A percentile compares a stretch with the other conserved stretches of the same genome.
phyloP scores from a whole-genome alignment of 768 basidiomycete genomes.

The Russula sp. region DNA sequence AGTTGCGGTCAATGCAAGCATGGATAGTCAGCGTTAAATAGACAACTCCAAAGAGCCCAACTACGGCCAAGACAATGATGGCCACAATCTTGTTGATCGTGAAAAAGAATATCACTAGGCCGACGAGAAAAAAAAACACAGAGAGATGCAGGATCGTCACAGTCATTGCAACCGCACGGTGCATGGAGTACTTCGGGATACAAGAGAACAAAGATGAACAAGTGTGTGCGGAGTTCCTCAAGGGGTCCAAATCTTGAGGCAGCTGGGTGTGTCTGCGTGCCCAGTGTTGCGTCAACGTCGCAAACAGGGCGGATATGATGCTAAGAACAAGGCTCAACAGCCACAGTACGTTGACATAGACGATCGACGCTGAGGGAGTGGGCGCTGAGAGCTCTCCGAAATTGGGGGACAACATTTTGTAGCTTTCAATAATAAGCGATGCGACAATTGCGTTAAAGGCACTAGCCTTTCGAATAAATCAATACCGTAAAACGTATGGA shows the following conservation, averaged over 20 bases:
- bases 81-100: not conserved
- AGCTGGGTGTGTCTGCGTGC: conserved; percentile 5
- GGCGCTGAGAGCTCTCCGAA: not conserved
- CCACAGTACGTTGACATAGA: conserved; percentile 15
- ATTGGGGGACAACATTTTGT: conserved; percentile 12
- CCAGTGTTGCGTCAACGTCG: conserved; percentile 11
- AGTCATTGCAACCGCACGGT: not conserved
- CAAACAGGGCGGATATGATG: conserved; percentile 11
- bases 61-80: not conserved
- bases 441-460: conserved; percentile 22
- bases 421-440: conserved; percentile 20
- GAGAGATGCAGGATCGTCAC: conserved; percentile 25
- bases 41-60: not conserved
- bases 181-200: not conserved
- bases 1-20: not conserved
- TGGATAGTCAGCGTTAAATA: not conserved
- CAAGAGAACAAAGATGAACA: conserved; percentile 20
- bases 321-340: conserved; percentile 13
- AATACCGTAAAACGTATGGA: not conserved
- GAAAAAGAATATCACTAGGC: not conserved
- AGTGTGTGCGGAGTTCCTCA: conserved; percentile 34
- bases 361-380: not conserved
- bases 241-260: conserved; percentile 24
- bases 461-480: conserved; percentile 13
- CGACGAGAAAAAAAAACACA: not conserved